Percentiles rank a stretch among this genome's conserved stretches.
Conservation (phyloP, 805 yeast genomes). For the Monosporozyma siamensis region DNA sequence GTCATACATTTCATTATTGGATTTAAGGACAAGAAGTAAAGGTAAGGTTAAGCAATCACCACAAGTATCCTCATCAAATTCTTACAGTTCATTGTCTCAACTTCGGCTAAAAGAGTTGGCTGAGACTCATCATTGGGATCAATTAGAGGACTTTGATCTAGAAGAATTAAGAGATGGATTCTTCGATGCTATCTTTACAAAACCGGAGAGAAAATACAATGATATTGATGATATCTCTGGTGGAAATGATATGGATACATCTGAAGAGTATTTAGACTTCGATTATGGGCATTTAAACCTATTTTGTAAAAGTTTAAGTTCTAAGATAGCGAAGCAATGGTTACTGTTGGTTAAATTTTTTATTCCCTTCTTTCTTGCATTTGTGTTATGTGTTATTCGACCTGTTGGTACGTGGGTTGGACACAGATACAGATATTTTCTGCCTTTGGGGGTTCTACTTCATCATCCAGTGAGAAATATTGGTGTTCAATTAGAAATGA, state of each 20-base stretch:
- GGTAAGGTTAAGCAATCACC: constrained; percentile 3
- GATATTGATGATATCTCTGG: constrained; percentile 6
- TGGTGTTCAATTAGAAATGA: constrained; percentile 41
- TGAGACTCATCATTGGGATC: constrained; percentile 22
- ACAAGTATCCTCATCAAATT: constrained; percentile 20
- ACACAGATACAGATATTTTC: constrained; percentile 29
- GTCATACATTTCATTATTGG: constrained; percentile 17
- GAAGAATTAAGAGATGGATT: constrained; percentile 42
- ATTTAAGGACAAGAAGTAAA: constrained; percentile 1
- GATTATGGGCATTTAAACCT: background rate
- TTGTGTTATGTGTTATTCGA: constrained; percentile 32
- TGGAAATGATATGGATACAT: too few species aligned
- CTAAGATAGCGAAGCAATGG: background rate
- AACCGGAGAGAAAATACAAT: constrained; percentile 12
- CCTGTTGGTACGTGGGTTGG: constrained; percentile 38
- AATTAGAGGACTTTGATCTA: constrained; percentile 31
- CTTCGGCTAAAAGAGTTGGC: constrained; percentile 25
- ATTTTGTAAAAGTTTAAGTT: background rate
- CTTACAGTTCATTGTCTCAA: constrained; percentile 27
- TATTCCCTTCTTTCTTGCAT: constrained; percentile 34
- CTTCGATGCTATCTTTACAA: constrained; percentile 38
- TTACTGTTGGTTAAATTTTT: constrained; percentile 23
- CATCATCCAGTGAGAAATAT: constrained; percentile 41
- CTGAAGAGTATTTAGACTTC: too few species aligned
- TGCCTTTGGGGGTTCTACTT: constrained; percentile 35